Evolutionary conservation across 2,329 filamentous ascomycete species (phyloP).

Genomic region (Fusarium pininemorale): DNA sequence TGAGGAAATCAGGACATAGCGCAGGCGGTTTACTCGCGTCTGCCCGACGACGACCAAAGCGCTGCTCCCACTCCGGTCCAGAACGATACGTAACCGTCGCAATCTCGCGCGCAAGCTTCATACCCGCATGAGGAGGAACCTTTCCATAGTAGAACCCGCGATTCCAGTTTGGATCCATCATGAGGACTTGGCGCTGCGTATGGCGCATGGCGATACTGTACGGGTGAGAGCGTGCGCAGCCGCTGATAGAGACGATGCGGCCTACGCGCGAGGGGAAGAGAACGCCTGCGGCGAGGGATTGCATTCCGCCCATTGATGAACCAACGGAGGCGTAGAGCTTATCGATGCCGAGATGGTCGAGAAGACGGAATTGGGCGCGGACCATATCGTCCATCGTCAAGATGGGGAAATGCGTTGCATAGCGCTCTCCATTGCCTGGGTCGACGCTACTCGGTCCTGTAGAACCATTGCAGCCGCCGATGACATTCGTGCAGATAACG

Average conservation of each 20-base stretch:
- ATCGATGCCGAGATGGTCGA: conserved; percentile 80
- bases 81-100: conserved; percentile 97
- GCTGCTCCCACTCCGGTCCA: conserved; percentile 96
- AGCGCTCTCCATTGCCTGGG: conserved; percentile 85
- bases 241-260: conserved; percentile 87
- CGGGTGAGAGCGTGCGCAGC: conserved; percentile 92
- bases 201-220: conserved; percentile 99
- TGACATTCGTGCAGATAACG: conserved; percentile 94
- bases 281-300: conserved; percentile 86
- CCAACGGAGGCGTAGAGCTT: conserved; percentile 92
- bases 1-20: conserved; percentile 95
- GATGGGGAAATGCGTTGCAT: conserved; percentile 95
- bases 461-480: conserved; percentile 95
- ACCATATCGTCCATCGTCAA: conserved; percentile 98
- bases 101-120: conserved; percentile 98
- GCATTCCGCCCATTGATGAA: conserved; percentile 98
- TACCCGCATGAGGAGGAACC: conserved; percentile 91
- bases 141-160: conserved; percentile 91
- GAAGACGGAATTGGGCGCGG: conserved; percentile 87
- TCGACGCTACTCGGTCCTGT: conserved; percentile 91
- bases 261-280: conserved; percentile 84
- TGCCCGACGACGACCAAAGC: conserved; percentile 87
- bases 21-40: conserved; percentile 88
- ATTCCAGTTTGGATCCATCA: conserved; percentile 99
- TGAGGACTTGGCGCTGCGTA: conserved; percentile 94